Conservation (phyloP, 108 stramenopile genomes). For the Skeletonema tropicum region DNA sequence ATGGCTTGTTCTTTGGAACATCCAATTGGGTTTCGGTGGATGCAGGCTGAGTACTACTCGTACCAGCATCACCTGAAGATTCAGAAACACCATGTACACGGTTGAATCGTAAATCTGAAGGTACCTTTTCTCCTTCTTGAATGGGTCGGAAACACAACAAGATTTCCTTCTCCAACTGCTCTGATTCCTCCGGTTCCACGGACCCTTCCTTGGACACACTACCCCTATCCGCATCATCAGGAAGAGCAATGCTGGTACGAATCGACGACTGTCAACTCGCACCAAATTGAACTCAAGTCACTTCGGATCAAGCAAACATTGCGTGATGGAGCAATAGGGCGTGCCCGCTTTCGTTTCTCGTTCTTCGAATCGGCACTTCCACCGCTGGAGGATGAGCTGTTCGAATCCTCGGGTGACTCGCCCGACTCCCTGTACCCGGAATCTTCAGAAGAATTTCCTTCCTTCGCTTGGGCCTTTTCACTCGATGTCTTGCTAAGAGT, state of each 20-base stretch:
- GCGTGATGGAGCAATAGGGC: conserved; percentile 72
- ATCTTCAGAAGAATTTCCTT: conserved; percentile 69
- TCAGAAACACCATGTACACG: conserved; percentile 16
- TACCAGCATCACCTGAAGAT: conserved; percentile 2
- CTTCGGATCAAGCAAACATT: conserved; percentile 75
- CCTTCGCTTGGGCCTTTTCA: conserved; percentile 36
- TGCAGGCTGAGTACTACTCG: conserved; percentile 1
- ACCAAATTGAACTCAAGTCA: conserved; percentile 85
- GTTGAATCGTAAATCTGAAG: conserved; percentile 56
- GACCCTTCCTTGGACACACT: conserved; percentile 16
- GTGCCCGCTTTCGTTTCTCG: conserved; percentile 54
- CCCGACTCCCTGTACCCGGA: conserved; percentile 83
- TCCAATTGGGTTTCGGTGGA: conserved; percentile 15
- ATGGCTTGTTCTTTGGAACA: conserved; percentile 17
- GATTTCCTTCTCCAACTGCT: conserved; percentile 59
- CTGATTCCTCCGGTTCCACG: conserved; percentile 19
- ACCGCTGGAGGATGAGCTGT: conserved; percentile 12
- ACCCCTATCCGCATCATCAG: conserved; percentile 47
- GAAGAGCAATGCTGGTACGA: conserved; percentile 50
- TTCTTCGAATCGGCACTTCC: conserved; percentile 24
- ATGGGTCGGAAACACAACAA: conserved; percentile 82
- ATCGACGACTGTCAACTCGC: conserved; percentile 87
- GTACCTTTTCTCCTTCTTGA: conserved; percentile 71
- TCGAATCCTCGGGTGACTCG: conserved; percentile 49
- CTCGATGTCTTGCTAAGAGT: conserved; percentile 38